Conservation (phyloP, 768 basidiomycete species). For the Tulasnella sp. region DNA sequence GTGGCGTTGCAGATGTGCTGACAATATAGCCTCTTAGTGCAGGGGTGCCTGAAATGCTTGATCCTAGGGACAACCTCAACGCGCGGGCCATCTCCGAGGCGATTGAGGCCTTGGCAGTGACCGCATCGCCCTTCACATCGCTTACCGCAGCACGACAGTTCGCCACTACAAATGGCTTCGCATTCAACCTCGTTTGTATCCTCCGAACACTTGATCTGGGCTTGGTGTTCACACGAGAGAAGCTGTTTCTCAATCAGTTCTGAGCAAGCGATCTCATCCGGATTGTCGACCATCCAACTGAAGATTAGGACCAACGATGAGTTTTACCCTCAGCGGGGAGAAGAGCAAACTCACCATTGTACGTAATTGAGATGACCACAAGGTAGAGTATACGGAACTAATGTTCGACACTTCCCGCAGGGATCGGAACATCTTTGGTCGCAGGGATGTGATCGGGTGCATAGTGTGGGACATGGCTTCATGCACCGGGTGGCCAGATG, state of each 20-base stretch:
- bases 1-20: constrained; percentile 39
- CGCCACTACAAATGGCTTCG: constrained; percentile 31
- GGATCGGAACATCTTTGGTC: constrained; percentile 36
- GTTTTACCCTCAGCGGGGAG: too few relatives aligned
- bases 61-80: constrained; percentile 20
- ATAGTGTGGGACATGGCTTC: constrained; percentile 41
- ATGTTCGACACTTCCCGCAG: constrained; percentile 45
- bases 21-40: constrained; percentile 43
- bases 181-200: constrained; percentile 36
- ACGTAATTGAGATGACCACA: constrained; percentile 31
- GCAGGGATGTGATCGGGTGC: constrained; percentile 49
- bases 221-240: constrained; percentile 43
- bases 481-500: constrained; percentile 40
- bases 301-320: background rate
- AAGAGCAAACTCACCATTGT: background rate
- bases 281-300: constrained; percentile 38
- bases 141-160: constrained; percentile 44
- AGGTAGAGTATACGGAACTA: constrained; percentile 37
- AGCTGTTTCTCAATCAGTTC: constrained; percentile 35
- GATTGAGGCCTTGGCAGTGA: constrained; percentile 34
- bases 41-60: constrained; percentile 37
- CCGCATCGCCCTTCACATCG: constrained; percentile 39
- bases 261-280: constrained; percentile 36
- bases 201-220: constrained; percentile 36
- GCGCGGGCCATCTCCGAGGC: background rate